Evolutionary conservation across 2,329 filamentous ascomycete genomes (phyloP), one percentile per base, ranked within the genome.

Genomic region (Beauveria medogensis): DNA sequence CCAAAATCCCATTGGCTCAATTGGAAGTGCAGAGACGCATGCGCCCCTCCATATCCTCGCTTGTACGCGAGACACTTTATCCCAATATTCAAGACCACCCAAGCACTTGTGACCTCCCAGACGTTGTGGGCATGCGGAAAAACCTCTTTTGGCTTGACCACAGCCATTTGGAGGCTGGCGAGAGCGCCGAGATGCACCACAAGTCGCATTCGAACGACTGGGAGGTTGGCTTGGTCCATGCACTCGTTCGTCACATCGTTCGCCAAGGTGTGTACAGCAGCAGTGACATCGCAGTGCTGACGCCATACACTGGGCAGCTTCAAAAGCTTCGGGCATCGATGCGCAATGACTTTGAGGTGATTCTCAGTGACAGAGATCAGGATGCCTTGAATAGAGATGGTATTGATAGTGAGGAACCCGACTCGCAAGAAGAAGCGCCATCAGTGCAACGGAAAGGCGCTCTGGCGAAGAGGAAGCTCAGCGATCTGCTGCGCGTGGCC

Each of bases 271-370:
- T 66, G 0, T 91, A 92, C 68, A 70, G 69, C 0, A 71, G 73
- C 0, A 76, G 75, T 0, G 85, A 91, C 2, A 89, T 92, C 62
- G 87, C 88, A 0, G 82, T 93, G 0, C 68, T 92, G 6, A 91
- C 88, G 0, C 85, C 85, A 0, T 88, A 89, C 62, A 70, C 79
- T 0, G 84, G 83, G 0, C 85, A 88, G 63, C 70, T 84, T 2
- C 74, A 79, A 5, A 78, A 78, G 54, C 74, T 88, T 1, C 78
- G 79, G 2, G 66, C 67, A 2, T 69, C 67, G 2, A 71, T 88
- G 67, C 67, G 71, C 1, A 68, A 62, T 2, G 73, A 77, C 4
- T 86, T 86, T 60, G 82, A 86, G 63, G 81, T 91, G n/a, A 75
- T 81, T 1, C 64, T 91, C 4, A 82, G 81, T 47, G 87, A 91